phyloP scores from a whole-genome alignment of 192 early-diverging fungal species.

The Umbelopsis sp. region DNA sequence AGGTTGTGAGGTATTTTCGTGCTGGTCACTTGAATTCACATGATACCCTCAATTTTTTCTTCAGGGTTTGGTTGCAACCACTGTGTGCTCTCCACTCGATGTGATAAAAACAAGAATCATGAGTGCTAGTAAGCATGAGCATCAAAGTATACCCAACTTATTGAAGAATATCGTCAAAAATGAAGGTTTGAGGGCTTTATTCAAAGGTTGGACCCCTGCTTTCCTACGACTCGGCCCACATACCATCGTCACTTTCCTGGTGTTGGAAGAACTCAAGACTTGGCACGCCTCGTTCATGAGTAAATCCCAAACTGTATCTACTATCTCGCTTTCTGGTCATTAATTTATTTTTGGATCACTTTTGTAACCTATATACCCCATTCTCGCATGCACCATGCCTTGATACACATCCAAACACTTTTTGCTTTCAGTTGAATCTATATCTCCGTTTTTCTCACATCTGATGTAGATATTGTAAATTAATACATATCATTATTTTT shows the following conservation, averaged over 20 bases:
- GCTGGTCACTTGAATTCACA: slow-evolving; percentile 21
- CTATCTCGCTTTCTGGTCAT: background rate
- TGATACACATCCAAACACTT: too few relatives aligned
- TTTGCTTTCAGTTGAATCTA: too few relatives aligned
- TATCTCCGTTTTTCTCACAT: too few relatives aligned
- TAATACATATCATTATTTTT: too few relatives aligned
- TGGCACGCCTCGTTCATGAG: slow-evolving; percentile 6
- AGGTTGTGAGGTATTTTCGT: slow-evolving; percentile 5
- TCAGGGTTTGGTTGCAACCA: slow-evolving; percentile 75
- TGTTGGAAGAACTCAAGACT: slow-evolving; percentile 72
- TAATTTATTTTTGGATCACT: background rate
- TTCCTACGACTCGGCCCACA: slow-evolving; percentile 84
- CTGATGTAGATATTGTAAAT: too few relatives aligned
- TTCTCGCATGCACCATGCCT: background rate
- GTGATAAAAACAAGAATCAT: slow-evolving; percentile 86
- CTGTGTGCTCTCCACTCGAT: slow-evolving; percentile 75
- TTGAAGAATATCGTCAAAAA: slow-evolving; percentile 59
- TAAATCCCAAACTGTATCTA: background rate
- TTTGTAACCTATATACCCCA: slow-evolving; percentile 5
- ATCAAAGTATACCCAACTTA: slow-evolving; percentile 32
- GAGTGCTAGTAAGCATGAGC: slow-evolving; percentile 56
- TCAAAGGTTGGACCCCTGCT: slow-evolving; percentile 86
- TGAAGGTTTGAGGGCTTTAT: slow-evolving; percentile 77
- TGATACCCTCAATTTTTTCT: background rate
- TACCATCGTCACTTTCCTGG: slow-evolving; percentile 81